Conservation (phyloP, 164 flowering plant genomes). For the Aristolochia californica region DNA sequence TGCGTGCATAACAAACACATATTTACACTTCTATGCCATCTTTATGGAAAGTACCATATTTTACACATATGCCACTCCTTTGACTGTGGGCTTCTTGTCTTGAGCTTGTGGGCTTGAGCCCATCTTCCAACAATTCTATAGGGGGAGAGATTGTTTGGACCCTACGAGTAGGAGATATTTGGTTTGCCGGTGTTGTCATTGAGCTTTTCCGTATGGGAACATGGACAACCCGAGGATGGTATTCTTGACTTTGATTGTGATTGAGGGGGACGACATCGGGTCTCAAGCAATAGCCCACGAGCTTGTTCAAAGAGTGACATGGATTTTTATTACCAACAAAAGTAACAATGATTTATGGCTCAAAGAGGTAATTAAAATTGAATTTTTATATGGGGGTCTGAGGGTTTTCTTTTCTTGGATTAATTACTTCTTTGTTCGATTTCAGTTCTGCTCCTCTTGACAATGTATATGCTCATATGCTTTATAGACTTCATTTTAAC, state of each 20-base stretch:
- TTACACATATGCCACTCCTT: no score
- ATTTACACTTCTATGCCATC: no score
- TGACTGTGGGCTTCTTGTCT: no score
- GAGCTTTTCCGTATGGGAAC: slow-evolving; percentile 92
- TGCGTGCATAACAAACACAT: no score
- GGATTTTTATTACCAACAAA: slow-evolving; percentile 89
- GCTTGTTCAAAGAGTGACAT: slow-evolving; percentile 98
- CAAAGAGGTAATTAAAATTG: slow-evolving; percentile 99
- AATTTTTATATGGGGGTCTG: no score
- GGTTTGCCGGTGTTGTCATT: slow-evolving; percentile 89
- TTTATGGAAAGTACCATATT: no score
- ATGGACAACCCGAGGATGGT: slow-evolving; percentile 99
- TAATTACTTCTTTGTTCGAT: no score
- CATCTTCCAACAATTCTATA: no score
- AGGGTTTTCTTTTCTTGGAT: no score
- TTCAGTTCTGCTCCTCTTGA: no score
- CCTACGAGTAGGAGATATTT: slow-evolving; percentile 89
- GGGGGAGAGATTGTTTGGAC: slow-evolving; percentile 71
- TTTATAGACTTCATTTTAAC: neutral
- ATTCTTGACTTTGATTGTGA: slow-evolving; percentile 89
- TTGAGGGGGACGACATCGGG: slow-evolving; percentile 81
- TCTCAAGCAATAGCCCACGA: slow-evolving; percentile 95
- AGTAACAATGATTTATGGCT: slow-evolving; percentile 91
- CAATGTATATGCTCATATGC: no score
- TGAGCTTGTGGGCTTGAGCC: no score